These are phyloP conservation scores for Botrytis fabae DNA, from an alignment of 2,329 filamentous ascomycete genomes.

Conservation along the genomic window DNA sequence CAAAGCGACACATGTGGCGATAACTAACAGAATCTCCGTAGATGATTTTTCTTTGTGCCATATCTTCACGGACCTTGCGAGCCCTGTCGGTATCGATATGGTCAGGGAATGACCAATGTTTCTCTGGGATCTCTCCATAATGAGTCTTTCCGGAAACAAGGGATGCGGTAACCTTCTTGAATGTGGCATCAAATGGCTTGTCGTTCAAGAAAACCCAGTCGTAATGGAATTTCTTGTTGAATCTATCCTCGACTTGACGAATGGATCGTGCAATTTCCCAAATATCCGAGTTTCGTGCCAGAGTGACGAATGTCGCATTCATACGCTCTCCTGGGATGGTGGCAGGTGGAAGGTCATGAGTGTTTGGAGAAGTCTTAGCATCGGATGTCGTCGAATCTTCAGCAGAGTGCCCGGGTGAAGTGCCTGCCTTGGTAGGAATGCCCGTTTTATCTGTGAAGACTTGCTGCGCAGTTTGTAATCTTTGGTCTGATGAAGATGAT, in stretches of 20 bases:
- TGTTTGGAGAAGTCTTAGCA: conserved; percentile 36
- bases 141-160: conserved; percentile 90
- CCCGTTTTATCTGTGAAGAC: conserved; percentile 31
- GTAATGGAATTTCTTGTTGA: conserved; percentile 95
- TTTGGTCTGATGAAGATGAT: conserved; percentile 58
- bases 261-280: conserved; percentile 98
- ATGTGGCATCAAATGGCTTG: conserved; percentile 85
- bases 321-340: conserved; percentile 70
- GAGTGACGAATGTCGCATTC: conserved; percentile 96
- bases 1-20: conserved; percentile 98
- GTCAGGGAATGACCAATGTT: conserved; percentile 97
- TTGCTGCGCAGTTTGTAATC: conserved; percentile 40
- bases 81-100: conserved; percentile 97
- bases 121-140: conserved; percentile 84
- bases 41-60: conserved; percentile 93
- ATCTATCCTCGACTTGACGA: conserved; percentile 93
- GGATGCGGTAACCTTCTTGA: conserved; percentile 87
- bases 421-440: conserved; percentile 35
- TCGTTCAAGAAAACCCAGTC: conserved; percentile 99
- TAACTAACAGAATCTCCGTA: conserved; percentile 97
- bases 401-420: conserved; percentile 29
- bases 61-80: conserved; percentile 85
- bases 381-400: conserved; percentile 26
- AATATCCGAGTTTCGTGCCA: conserved; percentile 88
- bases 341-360: conserved; percentile 43